Percentiles rank a stretch among this genome's conserved stretches.
phyloP scores from a whole-genome alignment of 768 basidiomycete genomes.

The Russula sp. region DNA sequence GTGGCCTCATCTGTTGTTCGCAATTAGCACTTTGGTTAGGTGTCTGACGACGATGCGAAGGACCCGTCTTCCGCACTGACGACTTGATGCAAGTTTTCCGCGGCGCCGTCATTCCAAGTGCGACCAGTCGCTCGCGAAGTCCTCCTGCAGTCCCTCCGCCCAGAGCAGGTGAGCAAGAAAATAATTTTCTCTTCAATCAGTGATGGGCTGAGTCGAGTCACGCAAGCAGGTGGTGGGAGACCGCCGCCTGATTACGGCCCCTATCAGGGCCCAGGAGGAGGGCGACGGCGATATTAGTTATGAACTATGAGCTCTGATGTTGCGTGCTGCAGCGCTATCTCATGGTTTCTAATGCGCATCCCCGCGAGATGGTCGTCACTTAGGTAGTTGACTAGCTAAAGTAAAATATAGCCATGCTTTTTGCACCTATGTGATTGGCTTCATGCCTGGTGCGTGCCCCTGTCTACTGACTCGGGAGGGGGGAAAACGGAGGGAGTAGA shows the following conservation, averaged over 20 bases:
- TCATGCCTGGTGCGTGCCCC: not conserved
- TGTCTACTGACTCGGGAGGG: not conserved
- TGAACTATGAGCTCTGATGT: not conserved
- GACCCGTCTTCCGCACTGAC: slow-evolving; percentile 85
- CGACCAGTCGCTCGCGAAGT: slow-evolving; percentile 42
- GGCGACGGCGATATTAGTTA: slow-evolving; percentile 19
- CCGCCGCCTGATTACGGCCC: slow-evolving; percentile 86
- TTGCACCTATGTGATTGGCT: not conserved
- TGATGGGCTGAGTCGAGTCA: slow-evolving; percentile 7
- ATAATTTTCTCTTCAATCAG: not conserved
- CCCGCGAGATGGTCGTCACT: not conserved
- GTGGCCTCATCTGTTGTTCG: slow-evolving; percentile 28
- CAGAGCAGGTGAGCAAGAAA: slow-evolving; percentile 38
- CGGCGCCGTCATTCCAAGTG: slow-evolving; percentile 74
- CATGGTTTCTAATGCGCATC: not conserved
- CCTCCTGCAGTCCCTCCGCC: slow-evolving; percentile 45
- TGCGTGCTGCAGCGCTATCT: not conserved
- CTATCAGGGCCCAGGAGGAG: slow-evolving; percentile 63
- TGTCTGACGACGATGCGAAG: slow-evolving; percentile 36
- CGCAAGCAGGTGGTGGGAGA: slow-evolving; percentile 48
- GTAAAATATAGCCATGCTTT: slow-evolving; percentile 12
- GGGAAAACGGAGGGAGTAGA: not conserved
- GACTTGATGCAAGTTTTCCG: slow-evolving; percentile 84
- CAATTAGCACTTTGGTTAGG: slow-evolving; percentile 3
- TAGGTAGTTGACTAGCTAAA: slow-evolving; percentile 3